Conservation (phyloP, 2,329 filamentous ascomycete species). For the Microcyclospora pomicola region DNA sequence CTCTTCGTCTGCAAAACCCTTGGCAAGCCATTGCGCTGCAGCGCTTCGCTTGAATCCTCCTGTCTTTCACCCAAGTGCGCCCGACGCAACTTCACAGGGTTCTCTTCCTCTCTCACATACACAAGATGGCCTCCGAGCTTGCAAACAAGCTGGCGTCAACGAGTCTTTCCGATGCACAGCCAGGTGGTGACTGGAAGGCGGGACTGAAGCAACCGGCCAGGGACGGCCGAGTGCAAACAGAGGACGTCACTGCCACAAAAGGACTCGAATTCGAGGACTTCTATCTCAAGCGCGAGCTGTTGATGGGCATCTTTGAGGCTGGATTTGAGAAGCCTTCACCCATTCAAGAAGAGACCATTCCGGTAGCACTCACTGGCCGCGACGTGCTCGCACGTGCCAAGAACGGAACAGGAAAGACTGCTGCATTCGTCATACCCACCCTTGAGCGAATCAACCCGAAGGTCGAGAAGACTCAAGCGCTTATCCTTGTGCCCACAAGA, state of each 20-base stretch:
- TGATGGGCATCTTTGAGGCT: slow-evolving; percentile 99
- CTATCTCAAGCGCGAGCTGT: slow-evolving; percentile 79
- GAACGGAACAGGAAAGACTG: slow-evolving; percentile 97
- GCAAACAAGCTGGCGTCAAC: slow-evolving; percentile 45
- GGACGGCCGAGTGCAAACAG: slow-evolving; percentile 68
- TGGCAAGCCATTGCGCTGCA: too few species aligned
- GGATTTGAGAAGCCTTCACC: slow-evolving; percentile 97
- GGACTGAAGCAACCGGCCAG: slow-evolving; percentile 57
- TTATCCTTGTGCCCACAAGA: slow-evolving; percentile 91
- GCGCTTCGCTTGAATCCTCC: background rate
- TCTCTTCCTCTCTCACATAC: slow-evolving; percentile 1
- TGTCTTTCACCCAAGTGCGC: background rate
- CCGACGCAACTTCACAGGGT: background rate
- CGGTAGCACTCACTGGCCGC: slow-evolving; percentile 84
- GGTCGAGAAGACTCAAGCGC: slow-evolving; percentile 85
- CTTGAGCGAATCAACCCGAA: slow-evolving; percentile 95
- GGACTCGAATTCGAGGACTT: slow-evolving; percentile 97
- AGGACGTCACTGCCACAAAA: slow-evolving; percentile 98
- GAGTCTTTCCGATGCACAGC: slow-evolving; percentile 39
- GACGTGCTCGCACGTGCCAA: slow-evolving; percentile 94
- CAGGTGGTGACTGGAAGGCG: slow-evolving; percentile 57
- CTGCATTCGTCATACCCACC: slow-evolving; percentile 90
- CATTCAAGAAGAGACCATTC: slow-evolving; percentile 98
- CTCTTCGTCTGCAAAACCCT: too few species aligned
- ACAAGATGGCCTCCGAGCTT: slow-evolving; percentile 35